phyloP scores from a whole-genome alignment of 495 filamentous ascomycete species.

The Penicillium odoratum region DNA sequence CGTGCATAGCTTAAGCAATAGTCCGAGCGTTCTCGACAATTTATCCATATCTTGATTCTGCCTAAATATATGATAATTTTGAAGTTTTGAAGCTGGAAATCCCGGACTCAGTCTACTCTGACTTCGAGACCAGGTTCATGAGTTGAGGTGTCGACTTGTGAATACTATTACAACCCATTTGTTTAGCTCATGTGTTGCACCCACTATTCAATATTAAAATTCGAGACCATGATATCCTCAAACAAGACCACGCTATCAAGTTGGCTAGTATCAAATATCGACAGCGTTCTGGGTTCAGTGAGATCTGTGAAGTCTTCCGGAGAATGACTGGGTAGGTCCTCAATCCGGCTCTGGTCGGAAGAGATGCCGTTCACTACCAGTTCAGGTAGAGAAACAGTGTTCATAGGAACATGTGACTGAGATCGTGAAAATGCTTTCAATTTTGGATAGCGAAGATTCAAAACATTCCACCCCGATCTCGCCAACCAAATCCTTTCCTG shows the following conservation, averaged over 20 bases:
- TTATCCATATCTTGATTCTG: too few species aligned
- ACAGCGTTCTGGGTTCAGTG: background rate
- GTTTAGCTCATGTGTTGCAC: constrained; percentile 10
- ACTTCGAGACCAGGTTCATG: too few species aligned
- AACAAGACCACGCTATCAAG: constrained; percentile 6
- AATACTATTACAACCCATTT: background rate
- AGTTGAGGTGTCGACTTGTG: background rate
- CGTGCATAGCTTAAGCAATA: too few species aligned
- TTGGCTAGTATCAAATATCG: constrained; percentile 2
- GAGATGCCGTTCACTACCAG: background rate
- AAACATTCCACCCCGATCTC: constrained; percentile 2
- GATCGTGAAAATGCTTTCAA: background rate
- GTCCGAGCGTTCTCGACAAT: too few species aligned
- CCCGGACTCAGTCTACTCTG: too few species aligned
- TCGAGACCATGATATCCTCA: constrained; percentile 7
- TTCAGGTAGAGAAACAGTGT: background rate
- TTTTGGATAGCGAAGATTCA: constrained; percentile 3
- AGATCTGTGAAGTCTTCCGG: background rate
- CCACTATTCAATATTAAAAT: constrained; percentile 12
- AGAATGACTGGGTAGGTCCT: background rate
- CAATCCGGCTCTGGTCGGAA: background rate
- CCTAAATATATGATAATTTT: too few species aligned
- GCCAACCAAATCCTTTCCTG: constrained; percentile 9
- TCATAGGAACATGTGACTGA: background rate
- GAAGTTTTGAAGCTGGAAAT: too few species aligned